phyloP scores from a whole-genome alignment of 2,329 filamentous ascomycete species.

The Trichoderma citrinoviride region DNA sequence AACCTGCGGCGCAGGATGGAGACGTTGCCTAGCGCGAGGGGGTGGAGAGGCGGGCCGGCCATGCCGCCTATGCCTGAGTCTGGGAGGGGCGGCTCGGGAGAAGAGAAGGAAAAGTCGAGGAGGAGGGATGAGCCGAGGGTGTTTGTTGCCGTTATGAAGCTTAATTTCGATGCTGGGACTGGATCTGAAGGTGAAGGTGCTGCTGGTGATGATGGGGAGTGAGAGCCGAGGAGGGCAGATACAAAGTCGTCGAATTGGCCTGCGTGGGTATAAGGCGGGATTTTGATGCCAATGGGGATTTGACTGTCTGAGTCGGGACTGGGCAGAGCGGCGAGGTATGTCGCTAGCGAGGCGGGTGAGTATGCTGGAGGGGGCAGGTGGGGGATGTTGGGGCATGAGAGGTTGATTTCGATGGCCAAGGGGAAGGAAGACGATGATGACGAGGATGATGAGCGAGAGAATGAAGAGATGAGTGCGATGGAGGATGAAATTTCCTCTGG shows the following conservation, averaged over 20 bases:
- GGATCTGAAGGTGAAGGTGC: background rate
- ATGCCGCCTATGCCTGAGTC: constrained; percentile 65
- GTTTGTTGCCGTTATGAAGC: constrained; percentile 73
- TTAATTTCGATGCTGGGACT: constrained; percentile 39
- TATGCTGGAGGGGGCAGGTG: constrained; percentile 70
- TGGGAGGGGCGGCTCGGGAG: constrained; percentile 40
- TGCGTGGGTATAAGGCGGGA: constrained; percentile 71
- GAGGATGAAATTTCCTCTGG: constrained; percentile 55
- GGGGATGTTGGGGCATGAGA: constrained; percentile 75
- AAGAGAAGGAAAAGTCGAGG: constrained; percentile 52
- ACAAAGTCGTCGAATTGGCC: constrained; percentile 61
- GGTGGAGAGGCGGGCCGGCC: constrained; percentile 69
- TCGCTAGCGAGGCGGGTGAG: constrained; percentile 46
- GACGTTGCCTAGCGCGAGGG: constrained; percentile 73
- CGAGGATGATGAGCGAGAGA: constrained; percentile 33
- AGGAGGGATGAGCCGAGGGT: constrained; percentile 67
- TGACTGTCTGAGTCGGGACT: constrained; percentile 31
- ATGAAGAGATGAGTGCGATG: constrained; percentile 48
- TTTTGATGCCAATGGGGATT: constrained; percentile 64
- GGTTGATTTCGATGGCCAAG: constrained; percentile 72
- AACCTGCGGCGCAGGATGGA: constrained; percentile 61
- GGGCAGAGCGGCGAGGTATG: constrained; percentile 54
- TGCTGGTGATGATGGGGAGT: too few species aligned
- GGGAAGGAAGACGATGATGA: constrained; percentile 36
- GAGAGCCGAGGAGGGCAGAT: constrained; percentile 42